Evolutionary conservation across 345 rosid species (phyloP), one percentile per base, ranked within the genome.

Genomic region (Salix suchowensis): DNA sequence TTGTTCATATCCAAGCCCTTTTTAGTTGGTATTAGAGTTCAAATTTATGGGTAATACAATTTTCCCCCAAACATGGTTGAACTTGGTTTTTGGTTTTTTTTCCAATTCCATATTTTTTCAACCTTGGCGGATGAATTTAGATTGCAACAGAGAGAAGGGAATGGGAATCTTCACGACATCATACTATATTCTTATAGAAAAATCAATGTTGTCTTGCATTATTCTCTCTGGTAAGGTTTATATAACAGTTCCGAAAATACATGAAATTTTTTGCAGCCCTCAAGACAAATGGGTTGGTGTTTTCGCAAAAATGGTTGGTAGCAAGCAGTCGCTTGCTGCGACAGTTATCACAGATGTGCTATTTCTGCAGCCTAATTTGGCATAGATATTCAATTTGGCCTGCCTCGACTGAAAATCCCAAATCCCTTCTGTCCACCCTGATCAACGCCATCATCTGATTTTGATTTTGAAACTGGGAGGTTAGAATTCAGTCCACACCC

Each of bases 381-480:
- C 54, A 37, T 39, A 48, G 75, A 50, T 13, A 44, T 16, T 10
- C 75, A 21, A 18, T 69, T 68, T 21, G 73, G 73, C 42, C 34
- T 24, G 65, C 81, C 78, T 66, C 77, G 69, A 73, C 85, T 76
- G 75, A 85, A 85, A 30, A 78, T 60, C 26, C 88, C 86, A 16
- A 66, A 84, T 77, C 67, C 66, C 8, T 71, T 69, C 61, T 54
- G 77, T 65, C 78, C 81, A 42, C 39, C 68, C 36, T 24, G 60
- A 74, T 55, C 71, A 28, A 9, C 15, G 24, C 65, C 77, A 0
- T 79, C 61, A 30, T 69, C 70, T 34, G 75, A 46, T 16, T 76
- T 72, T 34, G 75, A 54, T 16, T 76, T 72, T 70, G 73, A 66
- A 70, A 65, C 54, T 1, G 67, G 60, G 40, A 34, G 7, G 28